Conservation (phyloP, 192 early-diverging fungal genomes). For the Gonapodya sp. region DNA sequence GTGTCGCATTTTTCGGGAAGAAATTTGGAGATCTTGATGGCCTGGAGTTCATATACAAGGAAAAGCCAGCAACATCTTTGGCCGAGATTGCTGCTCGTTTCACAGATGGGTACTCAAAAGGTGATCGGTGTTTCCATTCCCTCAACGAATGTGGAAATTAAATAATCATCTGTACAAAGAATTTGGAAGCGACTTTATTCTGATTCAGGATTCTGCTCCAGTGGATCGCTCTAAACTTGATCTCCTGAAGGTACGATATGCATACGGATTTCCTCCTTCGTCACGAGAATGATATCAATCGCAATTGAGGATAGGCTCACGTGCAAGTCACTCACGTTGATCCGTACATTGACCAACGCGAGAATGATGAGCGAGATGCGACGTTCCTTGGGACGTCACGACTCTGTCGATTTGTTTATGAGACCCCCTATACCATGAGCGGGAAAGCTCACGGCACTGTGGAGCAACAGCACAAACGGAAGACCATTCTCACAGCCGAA, state of each 20-base stretch:
- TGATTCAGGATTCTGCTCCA: constrained; percentile 13
- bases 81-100: constrained; percentile 5
- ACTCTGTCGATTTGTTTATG: background rate
- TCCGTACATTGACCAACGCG: constrained; percentile 7
- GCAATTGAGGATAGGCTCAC: background rate
- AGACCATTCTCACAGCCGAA: background rate
- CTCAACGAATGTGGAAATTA: background rate
- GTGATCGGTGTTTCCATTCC: background rate
- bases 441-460: constrained; percentile 12
- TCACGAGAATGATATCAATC: background rate
- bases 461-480: constrained; percentile 10
- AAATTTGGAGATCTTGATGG: constrained; percentile 8
- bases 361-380: constrained; percentile 9
- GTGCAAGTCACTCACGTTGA: constrained; percentile 14
- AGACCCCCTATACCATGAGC: constrained; percentile 10
- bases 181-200: background rate
- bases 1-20: constrained; percentile 12
- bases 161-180: background rate
- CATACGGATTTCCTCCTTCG: background rate
- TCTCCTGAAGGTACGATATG: background rate
- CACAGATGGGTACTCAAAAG: background rate
- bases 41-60: constrained; percentile 9
- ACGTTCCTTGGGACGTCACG: background rate
- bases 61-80: constrained; percentile 6
- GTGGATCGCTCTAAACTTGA: constrained; percentile 5